Conservation (phyloP, 768 basidiomycete species). For the Lactarius sp. region DNA sequence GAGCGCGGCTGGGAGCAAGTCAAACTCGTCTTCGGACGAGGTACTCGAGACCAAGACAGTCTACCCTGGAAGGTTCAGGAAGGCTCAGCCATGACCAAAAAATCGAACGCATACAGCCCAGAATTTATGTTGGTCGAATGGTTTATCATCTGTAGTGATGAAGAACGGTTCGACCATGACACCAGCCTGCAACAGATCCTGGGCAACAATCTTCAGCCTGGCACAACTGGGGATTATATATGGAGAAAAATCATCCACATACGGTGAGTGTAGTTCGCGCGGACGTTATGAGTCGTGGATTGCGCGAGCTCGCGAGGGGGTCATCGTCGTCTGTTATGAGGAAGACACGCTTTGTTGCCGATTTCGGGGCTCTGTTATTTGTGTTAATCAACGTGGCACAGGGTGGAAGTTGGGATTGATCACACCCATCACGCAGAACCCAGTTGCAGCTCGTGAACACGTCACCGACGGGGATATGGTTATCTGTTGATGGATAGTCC, state of each 20-base stretch:
- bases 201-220: neutral
- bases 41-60: slow-evolving; percentile 53
- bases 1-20: slow-evolving; percentile 58
- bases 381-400: neutral
- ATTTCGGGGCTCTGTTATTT: slow-evolving; percentile 65
- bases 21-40: slow-evolving; percentile 47
- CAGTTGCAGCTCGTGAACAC: slow-evolving; percentile 89
- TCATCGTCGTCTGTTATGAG: slow-evolving; percentile 88
- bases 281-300: slow-evolving; percentile 57
- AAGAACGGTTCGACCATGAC: slow-evolving; percentile 86
- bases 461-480: slow-evolving; percentile 73
- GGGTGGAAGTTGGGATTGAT: neutral
- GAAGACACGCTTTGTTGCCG: slow-evolving; percentile 88
- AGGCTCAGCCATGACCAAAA: neutral
- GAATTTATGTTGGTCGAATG: slow-evolving; percentile 71
- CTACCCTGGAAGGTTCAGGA: slow-evolving; percentile 35
- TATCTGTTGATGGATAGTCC: slow-evolving; percentile 60
- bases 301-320: slow-evolving; percentile 55
- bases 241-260: slow-evolving; percentile 27
- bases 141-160: slow-evolving; percentile 60
- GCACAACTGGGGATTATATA: neutral
- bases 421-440: slow-evolving; percentile 83
- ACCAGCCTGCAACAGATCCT: slow-evolving; percentile 82
- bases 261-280: slow-evolving; percentile 70
- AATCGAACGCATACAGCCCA: slow-evolving; percentile 55